Percentiles rank a stretch among this genome's conserved stretches.
phyloP scores from a whole-genome alignment of 2,329 filamentous ascomycete genomes.

The Metarhizium brunneum region DNA sequence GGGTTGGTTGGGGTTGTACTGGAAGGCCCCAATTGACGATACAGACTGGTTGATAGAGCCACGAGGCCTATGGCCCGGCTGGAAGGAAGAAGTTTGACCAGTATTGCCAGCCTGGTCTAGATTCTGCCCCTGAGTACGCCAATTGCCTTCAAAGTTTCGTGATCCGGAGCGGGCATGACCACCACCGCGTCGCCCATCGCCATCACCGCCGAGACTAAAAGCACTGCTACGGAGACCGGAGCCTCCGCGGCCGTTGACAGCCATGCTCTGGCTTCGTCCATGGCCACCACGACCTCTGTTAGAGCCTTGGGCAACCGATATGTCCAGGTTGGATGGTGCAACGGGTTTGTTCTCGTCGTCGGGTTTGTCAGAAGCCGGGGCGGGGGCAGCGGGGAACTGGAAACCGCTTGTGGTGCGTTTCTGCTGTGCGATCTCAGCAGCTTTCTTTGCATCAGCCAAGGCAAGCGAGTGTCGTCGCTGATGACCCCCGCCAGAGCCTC shows the following conservation, averaged over 20 bases:
- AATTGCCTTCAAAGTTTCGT: conserved; percentile 95
- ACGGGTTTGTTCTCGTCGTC: conserved; percentile 35
- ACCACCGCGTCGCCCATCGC: conserved; percentile 66
- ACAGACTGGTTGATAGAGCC: conserved; percentile 82
- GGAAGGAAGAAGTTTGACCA: conserved; percentile 64
- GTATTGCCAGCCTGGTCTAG: conserved; percentile 45
- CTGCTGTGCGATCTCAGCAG: conserved; percentile 91
- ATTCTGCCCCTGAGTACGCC: conserved; percentile 68
- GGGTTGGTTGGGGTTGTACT: conserved; percentile 65
- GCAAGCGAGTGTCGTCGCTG: conserved; percentile 91
- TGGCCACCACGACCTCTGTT: conserved; percentile 50
- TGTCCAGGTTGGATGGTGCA: conserved; percentile 21
- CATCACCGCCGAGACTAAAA: conserved; percentile 39
- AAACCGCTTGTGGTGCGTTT: conserved; percentile 91
- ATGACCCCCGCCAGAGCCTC: conserved; percentile 64
- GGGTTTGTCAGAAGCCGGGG: conserved; percentile 52
- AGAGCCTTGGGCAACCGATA: conserved; percentile 30
- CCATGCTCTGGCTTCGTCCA: conserved; percentile 86
- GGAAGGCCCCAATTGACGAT: conserved; percentile 74
- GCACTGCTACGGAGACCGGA: conserved; percentile 55
- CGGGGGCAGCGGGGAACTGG: conserved; percentile 77
- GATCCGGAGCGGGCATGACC: conserved; percentile 77
- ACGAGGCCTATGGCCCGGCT: conserved; percentile 82
- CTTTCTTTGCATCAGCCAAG: conserved; percentile 93
- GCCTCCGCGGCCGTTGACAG: conserved; percentile 62